These are phyloP conservation scores for Saprolegnia diclina DNA, from an alignment of 352 stramenopile genomes.

Conservation along the genomic window DNA sequence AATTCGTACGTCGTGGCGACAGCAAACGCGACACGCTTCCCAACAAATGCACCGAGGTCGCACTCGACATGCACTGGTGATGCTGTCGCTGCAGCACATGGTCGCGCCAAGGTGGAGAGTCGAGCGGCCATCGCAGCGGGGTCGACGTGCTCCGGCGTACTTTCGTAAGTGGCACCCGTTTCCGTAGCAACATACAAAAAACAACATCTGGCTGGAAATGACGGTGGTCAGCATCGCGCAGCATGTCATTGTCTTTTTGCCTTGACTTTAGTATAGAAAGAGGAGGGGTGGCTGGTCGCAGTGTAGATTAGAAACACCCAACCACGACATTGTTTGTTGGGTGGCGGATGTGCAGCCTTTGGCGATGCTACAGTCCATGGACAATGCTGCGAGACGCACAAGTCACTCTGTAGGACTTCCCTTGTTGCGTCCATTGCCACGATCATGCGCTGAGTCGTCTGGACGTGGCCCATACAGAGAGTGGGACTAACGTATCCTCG, in stretches of 20 bases:
- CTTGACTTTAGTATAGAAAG: background rate
- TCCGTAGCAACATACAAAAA: background rate
- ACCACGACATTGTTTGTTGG: background rate
- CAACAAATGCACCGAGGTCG: background rate
- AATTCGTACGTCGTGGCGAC: constrained; percentile 23
- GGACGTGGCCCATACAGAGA: background rate
- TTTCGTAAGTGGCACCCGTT: background rate
- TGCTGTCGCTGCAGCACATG: background rate
- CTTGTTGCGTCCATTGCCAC: no score
- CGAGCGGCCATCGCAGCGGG: no score
- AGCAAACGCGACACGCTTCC: constrained; percentile 10
- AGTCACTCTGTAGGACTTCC: no score
- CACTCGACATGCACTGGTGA: background rate
- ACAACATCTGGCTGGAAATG: background rate
- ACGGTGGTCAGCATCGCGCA: background rate
- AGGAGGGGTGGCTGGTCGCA: background rate
- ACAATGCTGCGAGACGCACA: no score
- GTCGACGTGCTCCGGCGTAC: background rate
- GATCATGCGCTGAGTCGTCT: background rate
- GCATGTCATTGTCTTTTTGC: background rate
- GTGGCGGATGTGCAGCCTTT: no score
- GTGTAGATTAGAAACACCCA: background rate
- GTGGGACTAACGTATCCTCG: background rate
- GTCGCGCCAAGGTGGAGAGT: no score
- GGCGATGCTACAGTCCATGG: no score